A percentile compares a stretch with the other conserved stretches of the same genome.
Evolutionary conservation across 2,329 filamentous ascomycete genomes (phyloP).

Genomic region (Fusarium hostae): DNA sequence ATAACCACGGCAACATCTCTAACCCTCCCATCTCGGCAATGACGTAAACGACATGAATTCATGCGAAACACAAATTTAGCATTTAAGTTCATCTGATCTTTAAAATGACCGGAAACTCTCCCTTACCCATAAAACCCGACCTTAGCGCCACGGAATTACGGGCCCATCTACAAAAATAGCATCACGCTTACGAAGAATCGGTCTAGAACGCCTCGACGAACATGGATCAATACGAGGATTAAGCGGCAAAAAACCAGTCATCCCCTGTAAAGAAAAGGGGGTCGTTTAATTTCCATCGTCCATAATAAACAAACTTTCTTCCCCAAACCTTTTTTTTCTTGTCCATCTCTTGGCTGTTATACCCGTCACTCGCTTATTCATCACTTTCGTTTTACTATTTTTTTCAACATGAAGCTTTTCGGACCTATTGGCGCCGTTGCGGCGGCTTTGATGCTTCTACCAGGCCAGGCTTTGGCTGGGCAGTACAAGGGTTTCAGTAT

Average conservation of each 20-base stretch:
- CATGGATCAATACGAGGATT: constrained; percentile 17
- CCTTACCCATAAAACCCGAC: not conserved
- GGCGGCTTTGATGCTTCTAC: constrained; percentile 31
- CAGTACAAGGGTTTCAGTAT: constrained; percentile 42
- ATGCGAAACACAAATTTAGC: not conserved
- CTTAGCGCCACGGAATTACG: not conserved
- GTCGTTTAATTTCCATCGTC: constrained; percentile 5
- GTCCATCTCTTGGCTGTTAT: not conserved
- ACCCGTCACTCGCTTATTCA: constrained; percentile 17
- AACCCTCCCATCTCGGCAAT: not conserved
- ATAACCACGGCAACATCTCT: not conserved
- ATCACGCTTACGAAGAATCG: constrained; percentile 1
- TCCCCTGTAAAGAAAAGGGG: constrained; percentile 11
- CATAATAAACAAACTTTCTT: constrained; percentile 3
- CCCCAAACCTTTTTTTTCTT: not conserved
- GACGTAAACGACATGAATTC: not conserved
- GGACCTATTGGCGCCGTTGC: constrained; percentile 27
- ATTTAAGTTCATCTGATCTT: constrained; percentile 4
- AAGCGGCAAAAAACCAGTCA: not conserved
- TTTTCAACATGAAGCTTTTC: constrained; percentile 35
- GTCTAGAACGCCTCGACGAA: constrained; percentile 16
- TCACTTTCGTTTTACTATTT: not conserved
- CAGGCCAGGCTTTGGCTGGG: constrained; percentile 37
- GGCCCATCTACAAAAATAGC: constrained; percentile 10
- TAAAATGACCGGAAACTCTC: not conserved